phyloP scores from a whole-genome alignment of 345 rosid genomes.

The Carallia pectinifolia region DNA sequence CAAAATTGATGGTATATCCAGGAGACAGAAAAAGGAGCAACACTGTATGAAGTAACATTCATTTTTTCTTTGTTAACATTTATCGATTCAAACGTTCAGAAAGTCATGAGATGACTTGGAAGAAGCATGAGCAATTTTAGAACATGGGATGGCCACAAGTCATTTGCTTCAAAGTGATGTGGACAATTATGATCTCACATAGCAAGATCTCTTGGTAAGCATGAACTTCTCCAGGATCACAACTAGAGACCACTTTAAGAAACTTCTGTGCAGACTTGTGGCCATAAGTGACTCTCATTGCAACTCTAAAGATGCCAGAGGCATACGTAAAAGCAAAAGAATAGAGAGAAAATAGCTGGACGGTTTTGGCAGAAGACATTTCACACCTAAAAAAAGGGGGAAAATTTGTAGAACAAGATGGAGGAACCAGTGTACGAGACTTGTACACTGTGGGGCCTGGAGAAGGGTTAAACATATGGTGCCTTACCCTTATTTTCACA shows the following conservation, averaged over 20 bases:
- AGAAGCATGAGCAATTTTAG: neutral
- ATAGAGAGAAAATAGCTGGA: neutral
- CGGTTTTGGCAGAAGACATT: neutral
- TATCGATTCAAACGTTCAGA: neutral
- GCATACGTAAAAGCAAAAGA: neutral
- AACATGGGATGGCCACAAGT: neutral
- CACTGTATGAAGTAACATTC: neutral
- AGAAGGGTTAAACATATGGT: too few relatives aligned
- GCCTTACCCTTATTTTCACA: too few relatives aligned
- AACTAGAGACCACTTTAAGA: neutral
- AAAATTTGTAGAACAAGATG: too few relatives aligned
- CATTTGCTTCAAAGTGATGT: neutral
- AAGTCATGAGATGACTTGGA: neutral
- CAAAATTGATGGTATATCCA: neutral
- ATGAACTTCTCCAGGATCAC: neutral
- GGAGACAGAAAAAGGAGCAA: neutral
- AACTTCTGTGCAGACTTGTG: neutral
- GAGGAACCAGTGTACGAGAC: too few relatives aligned
- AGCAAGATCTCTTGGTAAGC: neutral
- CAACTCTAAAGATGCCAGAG: too few relatives aligned
- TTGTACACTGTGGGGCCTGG: too few relatives aligned
- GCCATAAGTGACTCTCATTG: too few relatives aligned
- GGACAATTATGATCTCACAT: too few relatives aligned
- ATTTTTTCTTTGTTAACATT: neutral
- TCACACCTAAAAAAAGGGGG: too few relatives aligned